Evolutionary conservation across 768 basidiomycete species (phyloP), one percentile per base, ranked within the genome.

Genomic region (Candolleomyces efflorescens): DNA sequence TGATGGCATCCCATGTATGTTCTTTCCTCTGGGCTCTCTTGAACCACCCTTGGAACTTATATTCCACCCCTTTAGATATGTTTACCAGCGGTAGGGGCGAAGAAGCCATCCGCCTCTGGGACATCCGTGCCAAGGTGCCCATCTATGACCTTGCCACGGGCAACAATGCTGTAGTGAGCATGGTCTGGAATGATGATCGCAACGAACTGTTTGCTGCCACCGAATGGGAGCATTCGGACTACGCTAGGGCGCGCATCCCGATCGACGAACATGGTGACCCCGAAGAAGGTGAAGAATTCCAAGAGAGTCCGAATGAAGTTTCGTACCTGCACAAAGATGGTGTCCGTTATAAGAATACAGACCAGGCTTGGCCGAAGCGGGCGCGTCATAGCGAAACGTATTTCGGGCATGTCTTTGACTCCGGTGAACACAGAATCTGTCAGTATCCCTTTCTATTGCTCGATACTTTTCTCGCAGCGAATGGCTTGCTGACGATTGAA

Each of bases 131-230:
- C 0, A 65, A 62, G 13, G 61, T 60, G 13, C 49, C 65, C 5
- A 65, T 77, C 1, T 79, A 78, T 60, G 77, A 79, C 54, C 67
- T 79, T 17, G 67, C 75, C 1, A 77, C 77, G 3, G 78, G 78
- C 4, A 81, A 79, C 60, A 81, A 78, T 58, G 32, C 54, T 2
- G 77, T 79, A 0, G 46, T 46, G 0, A 60, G 60, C 5, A 61
- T 79, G 56, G 67, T 65, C 1, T 78, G 75, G 77, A 73, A 74
- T 50, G 58, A 27, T 13, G 52, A 27, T 5, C 62, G 56, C 32
- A 66, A 66, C 18, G 54, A 68, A 5, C 65, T 78, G 5, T 76
- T 69, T 59, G 76, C 73, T 3, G 66, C 68, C 3, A 77, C 78
- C 3, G 60, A 60, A 32, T 76, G 73, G 63, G 27, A 36, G n/a